These are phyloP conservation scores for Solanum sejunctum DNA, from an alignment of 257 asterid genomes.

Conservation along the genomic window DNA sequence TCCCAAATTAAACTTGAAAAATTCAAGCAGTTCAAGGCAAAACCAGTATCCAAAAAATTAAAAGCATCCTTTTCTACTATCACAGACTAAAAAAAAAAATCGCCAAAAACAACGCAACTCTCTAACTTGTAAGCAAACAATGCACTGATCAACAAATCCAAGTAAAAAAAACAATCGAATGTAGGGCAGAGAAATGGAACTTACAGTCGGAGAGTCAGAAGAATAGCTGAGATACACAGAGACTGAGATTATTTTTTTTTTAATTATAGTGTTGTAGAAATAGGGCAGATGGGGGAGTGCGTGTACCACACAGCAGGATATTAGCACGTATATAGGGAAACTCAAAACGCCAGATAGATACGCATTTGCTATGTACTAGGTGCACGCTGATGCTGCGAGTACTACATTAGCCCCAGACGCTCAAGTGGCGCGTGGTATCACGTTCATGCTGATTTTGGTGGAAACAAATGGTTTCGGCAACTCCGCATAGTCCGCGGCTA, in stretches of 20 bases:
- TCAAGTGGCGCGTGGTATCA: background rate
- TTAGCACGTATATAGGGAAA: background rate
- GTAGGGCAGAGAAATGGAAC: background rate
- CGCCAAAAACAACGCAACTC: background rate
- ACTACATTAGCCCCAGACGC: background rate
- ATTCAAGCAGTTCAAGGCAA: background rate
- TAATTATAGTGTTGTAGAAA: background rate
- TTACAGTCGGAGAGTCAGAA: background rate
- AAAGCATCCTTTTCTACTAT: background rate
- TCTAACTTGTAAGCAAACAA: background rate
- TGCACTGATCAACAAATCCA: background rate
- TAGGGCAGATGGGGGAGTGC: background rate
- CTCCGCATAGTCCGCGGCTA: background rate
- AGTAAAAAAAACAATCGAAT: too few species aligned
- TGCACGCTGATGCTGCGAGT: background rate
- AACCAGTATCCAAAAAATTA: background rate
- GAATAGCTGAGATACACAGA: background rate
- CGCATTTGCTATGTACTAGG: background rate
- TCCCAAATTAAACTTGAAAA: background rate
- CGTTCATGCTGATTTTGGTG: background rate
- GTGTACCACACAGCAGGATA: background rate
- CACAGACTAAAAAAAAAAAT: background rate
- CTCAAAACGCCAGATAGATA: background rate
- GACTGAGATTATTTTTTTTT: background rate
- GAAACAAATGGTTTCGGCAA: background rate